Percentiles rank a stretch among this genome's conserved stretches.
Conservation (phyloP, 345 rosid genomes). For the Bruguiera gymnorhiza region DNA sequence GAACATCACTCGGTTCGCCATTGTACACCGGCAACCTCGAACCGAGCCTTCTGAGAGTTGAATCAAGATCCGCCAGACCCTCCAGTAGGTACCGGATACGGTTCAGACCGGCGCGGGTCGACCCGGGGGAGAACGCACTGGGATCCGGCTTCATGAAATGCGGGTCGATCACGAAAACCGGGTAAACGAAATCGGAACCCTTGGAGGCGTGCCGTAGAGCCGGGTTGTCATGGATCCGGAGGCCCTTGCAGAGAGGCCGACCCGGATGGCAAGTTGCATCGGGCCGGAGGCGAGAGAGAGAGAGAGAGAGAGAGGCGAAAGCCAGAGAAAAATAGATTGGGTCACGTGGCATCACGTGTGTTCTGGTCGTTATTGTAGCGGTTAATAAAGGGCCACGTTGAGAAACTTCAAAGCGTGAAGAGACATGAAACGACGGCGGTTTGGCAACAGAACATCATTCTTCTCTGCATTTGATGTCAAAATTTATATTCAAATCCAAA, state of each 20-base stretch:
- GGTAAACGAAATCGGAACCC: conserved; percentile 48
- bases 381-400: conserved; percentile 36
- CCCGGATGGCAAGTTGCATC: conserved; percentile 38
- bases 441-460: neutral
- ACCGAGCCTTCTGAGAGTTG: conserved; percentile 55
- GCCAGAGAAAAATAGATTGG: no score
- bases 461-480: no score
- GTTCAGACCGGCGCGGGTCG: conserved; percentile 63
- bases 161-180: conserved; percentile 83
- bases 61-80: conserved; percentile 69
- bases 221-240: conserved; percentile 91
- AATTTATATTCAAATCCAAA: no score
- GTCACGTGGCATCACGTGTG: no score
- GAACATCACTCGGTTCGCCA: conserved; percentile 63
- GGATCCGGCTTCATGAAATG: conserved; percentile 81
- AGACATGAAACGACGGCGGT: neutral
- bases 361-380: neutral
- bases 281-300: no score
- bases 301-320: no score
- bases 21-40: conserved; percentile 49
- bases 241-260: conserved; percentile 78
- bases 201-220: conserved; percentile 64
- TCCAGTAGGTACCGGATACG: conserved; percentile 80
- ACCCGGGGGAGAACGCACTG: conserved; percentile 64
- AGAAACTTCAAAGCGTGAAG: neutral